Evolutionary conservation across 2,329 filamentous ascomycete genomes (phyloP).

Genomic region (Colletotrichum cereale): DNA sequence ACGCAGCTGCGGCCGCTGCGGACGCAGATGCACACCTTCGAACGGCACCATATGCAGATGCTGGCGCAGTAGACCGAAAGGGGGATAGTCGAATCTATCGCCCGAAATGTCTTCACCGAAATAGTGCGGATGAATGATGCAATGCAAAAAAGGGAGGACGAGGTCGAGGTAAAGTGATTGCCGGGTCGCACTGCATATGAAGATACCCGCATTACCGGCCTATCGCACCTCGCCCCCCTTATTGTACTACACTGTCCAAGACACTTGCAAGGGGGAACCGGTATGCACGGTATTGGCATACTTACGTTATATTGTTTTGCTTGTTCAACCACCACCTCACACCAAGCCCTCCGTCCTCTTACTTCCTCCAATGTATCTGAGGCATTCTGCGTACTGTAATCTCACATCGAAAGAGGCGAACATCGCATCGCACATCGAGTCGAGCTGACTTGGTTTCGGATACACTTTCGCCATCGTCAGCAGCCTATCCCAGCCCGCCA

Average conservation of each 20-base stretch:
- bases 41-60: conserved; percentile 12
- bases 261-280: neutral
- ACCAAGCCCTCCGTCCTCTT: neutral
- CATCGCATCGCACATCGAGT: neutral
- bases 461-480: neutral
- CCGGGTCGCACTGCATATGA: neutral
- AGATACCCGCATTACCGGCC: neutral
- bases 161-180: neutral
- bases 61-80: conserved; percentile 13
- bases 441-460: conserved; percentile 24
- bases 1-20: neutral
- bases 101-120: conserved; percentile 28
- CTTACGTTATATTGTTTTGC: too few relatives aligned
- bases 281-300: neutral
- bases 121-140: neutral
- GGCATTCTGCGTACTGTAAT: neutral
- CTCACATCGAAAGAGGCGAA: neutral
- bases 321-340: neutral
- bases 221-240: conserved; percentile 1
- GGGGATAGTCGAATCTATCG: conserved; percentile 27
- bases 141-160: neutral
- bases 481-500: conserved; percentile 9
- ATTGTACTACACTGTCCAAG: neutral
- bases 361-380: neutral
- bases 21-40: conserved; percentile 2